Conservation (phyloP, 306 rosid species). For the Gynostemma pentaphyllum region DNA sequence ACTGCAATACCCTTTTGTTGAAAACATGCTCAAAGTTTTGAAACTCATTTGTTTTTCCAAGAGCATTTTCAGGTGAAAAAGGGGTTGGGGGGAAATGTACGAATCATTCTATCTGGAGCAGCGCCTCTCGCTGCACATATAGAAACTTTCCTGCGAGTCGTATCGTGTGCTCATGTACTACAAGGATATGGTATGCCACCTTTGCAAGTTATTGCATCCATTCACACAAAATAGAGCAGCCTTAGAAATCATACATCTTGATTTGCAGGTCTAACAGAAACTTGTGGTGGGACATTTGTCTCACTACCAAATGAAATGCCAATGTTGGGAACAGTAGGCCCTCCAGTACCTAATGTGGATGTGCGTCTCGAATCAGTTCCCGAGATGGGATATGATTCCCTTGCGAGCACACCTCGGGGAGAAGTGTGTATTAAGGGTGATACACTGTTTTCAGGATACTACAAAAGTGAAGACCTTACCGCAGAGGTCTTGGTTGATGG, state of each 20-base stretch:
- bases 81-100: constrained; percentile 87
- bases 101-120: constrained; percentile 89
- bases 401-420: constrained; percentile 63
- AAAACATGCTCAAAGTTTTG: too few species aligned
- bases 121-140: constrained; percentile 84
- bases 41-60: constrained; percentile 20
- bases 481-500: constrained; percentile 71
- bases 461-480: constrained; percentile 91
- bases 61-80: constrained; percentile 52
- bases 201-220: not conserved
- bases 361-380: constrained; percentile 90
- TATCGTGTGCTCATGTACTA: constrained; percentile 78
- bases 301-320: constrained; percentile 61
- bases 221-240: not conserved
- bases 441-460: constrained; percentile 80
- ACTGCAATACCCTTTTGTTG: too few species aligned
- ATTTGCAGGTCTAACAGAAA: constrained; percentile 82
- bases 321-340: constrained; percentile 96
- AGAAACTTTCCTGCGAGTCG: constrained; percentile 74
- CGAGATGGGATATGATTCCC: constrained; percentile 89
- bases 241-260: not conserved
- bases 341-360: constrained; percentile 94
- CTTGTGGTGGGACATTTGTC: constrained; percentile 93
- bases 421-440: constrained; percentile 76
- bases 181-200: constrained; percentile 86